Percentiles rank a stretch among this genome's conserved stretches.
These are phyloP conservation scores for Agaricales sp. DNA, from an alignment of 1,284 basidiomycete genomes.

Conservation along the genomic window DNA sequence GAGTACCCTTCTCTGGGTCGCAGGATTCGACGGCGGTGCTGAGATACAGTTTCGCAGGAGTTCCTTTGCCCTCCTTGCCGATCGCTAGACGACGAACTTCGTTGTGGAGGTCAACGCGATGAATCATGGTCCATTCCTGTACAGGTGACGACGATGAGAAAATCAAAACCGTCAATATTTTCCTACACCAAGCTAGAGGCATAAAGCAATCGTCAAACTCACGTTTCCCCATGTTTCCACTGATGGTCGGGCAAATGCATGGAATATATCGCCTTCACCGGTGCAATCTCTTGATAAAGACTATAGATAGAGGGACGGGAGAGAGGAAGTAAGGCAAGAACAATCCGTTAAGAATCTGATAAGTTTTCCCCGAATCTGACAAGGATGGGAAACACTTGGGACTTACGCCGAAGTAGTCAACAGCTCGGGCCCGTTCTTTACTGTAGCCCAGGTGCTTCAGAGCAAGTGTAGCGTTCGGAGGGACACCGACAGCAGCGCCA, in stretches of 20 bases:
- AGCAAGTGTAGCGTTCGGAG: neutral
- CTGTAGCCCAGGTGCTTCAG: slow-evolving; percentile 1
- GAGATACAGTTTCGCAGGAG: slow-evolving; percentile 1
- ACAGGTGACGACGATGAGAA: too few relatives aligned
- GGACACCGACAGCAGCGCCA: slow-evolving; percentile 1
- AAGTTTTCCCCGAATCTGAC: too few relatives aligned
- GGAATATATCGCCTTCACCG: neutral
- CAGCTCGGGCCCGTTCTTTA: slow-evolving; percentile 1
- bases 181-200: neutral
- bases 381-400: too few relatives aligned
- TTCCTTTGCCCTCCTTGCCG: neutral
- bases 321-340: too few relatives aligned
- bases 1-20: neutral
- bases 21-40: neutral
- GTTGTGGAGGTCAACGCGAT: slow-evolving; percentile 1
- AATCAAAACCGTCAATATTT: neutral
- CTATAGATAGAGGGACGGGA: too few relatives aligned
- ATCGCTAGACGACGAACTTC: neutral
- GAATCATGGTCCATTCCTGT: slow-evolving; percentile 2
- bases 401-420: slow-evolving; percentile 3
- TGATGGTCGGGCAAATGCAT: neutral
- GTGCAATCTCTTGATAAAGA: neutral
- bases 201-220: neutral
- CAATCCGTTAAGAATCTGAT: too few relatives aligned
- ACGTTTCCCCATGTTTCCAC: neutral